Base-by-base conservation (phyloP, 805 yeast genomes). In the Millerago galiae region DNA sequence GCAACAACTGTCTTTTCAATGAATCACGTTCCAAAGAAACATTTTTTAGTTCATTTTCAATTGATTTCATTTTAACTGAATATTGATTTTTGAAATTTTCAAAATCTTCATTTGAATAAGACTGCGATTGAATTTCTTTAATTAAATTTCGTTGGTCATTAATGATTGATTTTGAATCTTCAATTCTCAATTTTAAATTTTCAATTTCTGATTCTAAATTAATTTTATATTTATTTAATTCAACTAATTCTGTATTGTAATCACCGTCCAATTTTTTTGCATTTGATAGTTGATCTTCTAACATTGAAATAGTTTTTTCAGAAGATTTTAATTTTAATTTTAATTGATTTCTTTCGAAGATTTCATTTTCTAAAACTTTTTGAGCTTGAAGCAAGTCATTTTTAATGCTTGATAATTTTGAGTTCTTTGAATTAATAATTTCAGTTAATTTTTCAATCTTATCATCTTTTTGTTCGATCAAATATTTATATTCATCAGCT, bases 31-130 rank as follows among this genome's bases (percentile, higher is more conserved):
- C 32, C 2, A 4, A n/a, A 5, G 14, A 15, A 8, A n/a, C 9
- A 9, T 29, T 21, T n/a, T 38, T 34, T 5, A 39, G 43, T 16
- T 58, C 55, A 14, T 50, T 52, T 43, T 64, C 65, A 7, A 64
- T 46, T 9, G 56, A 56, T 1, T 61, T 55, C 11, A 63, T 34
- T 34, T 53, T 44, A 7, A 39, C 12, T 16, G 38, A n/a, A 16
- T 46, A 45, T 16, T 47, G 51, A 18, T 36, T 16, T 18, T 49
- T 51, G n/a, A 33, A 14, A 42, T 40, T 16, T 32, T 45, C 43
- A 39, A 48, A 25, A 36, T 57, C 46, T 29, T 55, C 16, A 44
- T 47, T 44, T 11, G 49, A 38, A 12, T 47, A 48, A 8, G 51
- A 54, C 6, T 56, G 40, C 3, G 46, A 43, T 25, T 48, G 51